Base-by-base conservation (phyloP, 768 basidiomycete genomes). In the Coprinopsis marcescibilis region DNA sequence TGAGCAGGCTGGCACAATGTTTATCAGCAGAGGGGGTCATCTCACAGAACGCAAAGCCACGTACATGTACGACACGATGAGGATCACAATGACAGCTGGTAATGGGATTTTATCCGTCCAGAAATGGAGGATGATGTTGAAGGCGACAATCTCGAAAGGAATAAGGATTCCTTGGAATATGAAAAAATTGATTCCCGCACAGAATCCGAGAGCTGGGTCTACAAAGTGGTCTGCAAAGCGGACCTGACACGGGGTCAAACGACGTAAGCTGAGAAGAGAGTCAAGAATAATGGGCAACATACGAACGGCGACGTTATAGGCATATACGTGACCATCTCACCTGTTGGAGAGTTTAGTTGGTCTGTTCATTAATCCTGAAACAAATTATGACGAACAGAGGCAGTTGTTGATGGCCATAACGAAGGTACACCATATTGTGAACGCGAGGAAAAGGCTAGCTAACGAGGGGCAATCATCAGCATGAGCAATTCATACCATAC, bases 281-380 rank as follows among this genome's bases (percentile, higher is more conserved):
- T 25, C n/a, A 29, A 19, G 39, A 36, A 1, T 29, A 27, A 21
- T 10, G n/a, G 19, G 17, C 48, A 38, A 58, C 72, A 32, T 49
- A 85, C 80, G 59, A 87, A 88, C 4, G 84, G 81, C 4, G 87
- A 85, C 4, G 84, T 78, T 53, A 89, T 80, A 4, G 87, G 87
- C 4, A 85, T 85, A 67, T 79, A 82, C n/a, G 81, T 77, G 24
- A 85, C 84, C 86, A 89, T 88, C 63, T 90, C 87, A 29, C 83
- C 87, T 76, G 15, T 24, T 20, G 35, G 67, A 66, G 44, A 67
- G 57, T 20, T 60, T 58, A 23, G 20, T 5, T 4, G 38, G 20
- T 55, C 36, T 41, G 29, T 23, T 32, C 26, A 14, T 21, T 39
- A 21, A 27, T 26, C 11, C 24, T 14, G 40, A 34, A 12, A 36